phyloP scores from a whole-genome alignment of 2,329 filamentous ascomycete genomes.

The Graphilbum fragrans region DNA sequence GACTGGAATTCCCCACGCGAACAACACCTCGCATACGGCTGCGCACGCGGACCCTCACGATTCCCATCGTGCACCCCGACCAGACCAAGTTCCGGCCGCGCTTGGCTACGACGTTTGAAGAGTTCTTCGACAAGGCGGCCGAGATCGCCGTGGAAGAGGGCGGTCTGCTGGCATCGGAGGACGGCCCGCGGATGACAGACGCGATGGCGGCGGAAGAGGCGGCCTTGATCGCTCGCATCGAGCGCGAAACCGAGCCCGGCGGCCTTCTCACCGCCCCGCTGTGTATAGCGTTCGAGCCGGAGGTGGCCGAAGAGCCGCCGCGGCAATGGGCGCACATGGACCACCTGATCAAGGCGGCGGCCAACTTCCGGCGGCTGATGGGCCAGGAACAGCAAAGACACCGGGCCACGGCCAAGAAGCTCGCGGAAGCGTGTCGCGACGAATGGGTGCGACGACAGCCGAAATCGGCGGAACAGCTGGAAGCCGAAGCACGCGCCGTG shows the following conservation, averaged over 20 bases:
- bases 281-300: conserved; percentile 63
- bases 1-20: conserved; percentile 12
- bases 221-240: conserved; percentile 52
- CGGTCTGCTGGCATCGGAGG: conserved; percentile 41
- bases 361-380: conserved; percentile 72
- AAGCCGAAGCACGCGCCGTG: conserved; percentile 60
- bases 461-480: conserved; percentile 68
- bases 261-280: conserved; percentile 59
- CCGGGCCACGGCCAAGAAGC: conserved; percentile 59
- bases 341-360: conserved; percentile 66
- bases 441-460: conserved; percentile 64
- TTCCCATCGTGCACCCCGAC: conserved; percentile 48
- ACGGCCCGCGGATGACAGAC: conserved; percentile 44
- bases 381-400: conserved; percentile 69
- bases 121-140: conserved; percentile 41
- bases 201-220: conserved; percentile 59
- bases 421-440: conserved; percentile 68
- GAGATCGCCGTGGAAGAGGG: conserved; percentile 44
- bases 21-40: conserved; percentile 36
- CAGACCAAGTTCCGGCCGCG: conserved; percentile 41
- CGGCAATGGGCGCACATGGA: conserved; percentile 80
- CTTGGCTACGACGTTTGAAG: conserved; percentile 41
- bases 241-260: conserved; percentile 61
- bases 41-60: conserved; percentile 29
- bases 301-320: conserved; percentile 59